These are phyloP conservation scores for Pseudogymnoascus sp. DNA, from an alignment of 2,329 filamentous ascomycete genomes.

Conservation along the genomic window DNA sequence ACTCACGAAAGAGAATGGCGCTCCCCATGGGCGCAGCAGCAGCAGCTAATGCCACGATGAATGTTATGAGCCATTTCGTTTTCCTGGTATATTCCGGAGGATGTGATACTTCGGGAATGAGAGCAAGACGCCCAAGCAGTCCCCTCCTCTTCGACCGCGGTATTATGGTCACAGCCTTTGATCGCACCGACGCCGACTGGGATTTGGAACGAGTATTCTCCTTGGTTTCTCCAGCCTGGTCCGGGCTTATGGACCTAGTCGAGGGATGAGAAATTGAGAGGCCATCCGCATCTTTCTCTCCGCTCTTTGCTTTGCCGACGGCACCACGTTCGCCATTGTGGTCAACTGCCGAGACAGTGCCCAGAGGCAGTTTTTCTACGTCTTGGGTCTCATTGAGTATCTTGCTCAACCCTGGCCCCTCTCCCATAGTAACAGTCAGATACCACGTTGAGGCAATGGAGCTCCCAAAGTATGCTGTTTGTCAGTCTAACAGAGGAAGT, in stretches of 20 bases:
- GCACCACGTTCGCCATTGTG: not conserved
- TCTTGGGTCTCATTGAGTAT: not conserved
- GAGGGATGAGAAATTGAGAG: slow-evolving; percentile 17
- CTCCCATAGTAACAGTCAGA: not conserved
- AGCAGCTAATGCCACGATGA: slow-evolving; percentile 67
- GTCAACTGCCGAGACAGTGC: not conserved
- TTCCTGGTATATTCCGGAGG: slow-evolving; percentile 64
- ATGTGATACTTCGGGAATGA: slow-evolving; percentile 72
- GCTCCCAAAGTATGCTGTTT: not conserved
- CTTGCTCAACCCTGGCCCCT: not conserved
- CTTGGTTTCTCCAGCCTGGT: slow-evolving; percentile 4
- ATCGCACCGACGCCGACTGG: slow-evolving; percentile 33
- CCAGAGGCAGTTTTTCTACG: not conserved
- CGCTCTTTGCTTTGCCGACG: not conserved
- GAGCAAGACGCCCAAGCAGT: slow-evolving; percentile 58
- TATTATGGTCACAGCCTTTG: slow-evolving; percentile 33
- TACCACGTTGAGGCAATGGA: not conserved
- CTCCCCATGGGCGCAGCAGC: slow-evolving; percentile 76
- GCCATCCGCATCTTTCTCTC: slow-evolving; percentile 9
- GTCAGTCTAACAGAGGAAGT: not conserved
- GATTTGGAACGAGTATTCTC: slow-evolving; percentile 22
- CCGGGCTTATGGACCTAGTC: slow-evolving; percentile 14
- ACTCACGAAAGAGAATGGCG: slow-evolving; percentile 72
- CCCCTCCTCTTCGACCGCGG: slow-evolving; percentile 55
- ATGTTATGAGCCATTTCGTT: slow-evolving; percentile 80